phyloP scores from a whole-genome alignment of 176 grass and related monocot species.

The Pontederia crassipes region DNA sequence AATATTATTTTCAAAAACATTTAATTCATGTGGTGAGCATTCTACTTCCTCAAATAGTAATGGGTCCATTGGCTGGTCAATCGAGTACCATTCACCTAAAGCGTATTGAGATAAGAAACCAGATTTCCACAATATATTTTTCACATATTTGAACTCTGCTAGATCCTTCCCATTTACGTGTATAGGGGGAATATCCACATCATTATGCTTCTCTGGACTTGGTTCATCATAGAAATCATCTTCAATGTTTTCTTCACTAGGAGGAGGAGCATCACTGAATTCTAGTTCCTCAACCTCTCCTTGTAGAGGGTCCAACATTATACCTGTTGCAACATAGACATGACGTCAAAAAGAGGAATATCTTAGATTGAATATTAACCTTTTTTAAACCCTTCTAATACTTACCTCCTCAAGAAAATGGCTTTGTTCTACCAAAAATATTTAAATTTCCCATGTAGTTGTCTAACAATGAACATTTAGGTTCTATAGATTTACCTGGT shows the following conservation, averaged over 20 bases:
- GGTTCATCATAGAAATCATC: background rate
- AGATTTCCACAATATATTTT: constrained; percentile 68
- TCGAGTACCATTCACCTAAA: constrained; percentile 42
- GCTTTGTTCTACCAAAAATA: too few relatives aligned
- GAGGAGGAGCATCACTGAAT: constrained; percentile 5
- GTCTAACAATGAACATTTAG: too few relatives aligned
- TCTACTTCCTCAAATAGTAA: constrained; percentile 55
- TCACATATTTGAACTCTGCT: constrained; percentile 71
- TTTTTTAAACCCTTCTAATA: too few relatives aligned
- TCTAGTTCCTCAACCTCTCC: constrained; percentile 36
- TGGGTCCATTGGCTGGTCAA: constrained; percentile 47
- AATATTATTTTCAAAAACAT: constrained; percentile 19
- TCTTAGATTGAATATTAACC: too few relatives aligned
- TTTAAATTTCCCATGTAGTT: too few relatives aligned
- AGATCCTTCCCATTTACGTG: constrained; percentile 65
- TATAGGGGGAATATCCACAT: constrained; percentile 26
- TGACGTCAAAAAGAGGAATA: too few relatives aligned
- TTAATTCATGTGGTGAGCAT: constrained; percentile 26
- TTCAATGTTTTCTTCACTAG: background rate
- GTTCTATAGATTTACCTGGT: constrained; percentile 5
- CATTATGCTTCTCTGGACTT: constrained; percentile 8
- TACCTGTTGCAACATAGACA: too few relatives aligned
- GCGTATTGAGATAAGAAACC: constrained; percentile 40
- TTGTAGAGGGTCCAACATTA: constrained; percentile 1
- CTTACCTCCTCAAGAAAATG: too few relatives aligned